Base-by-base conservation (phyloP, 1,284 basidiomycete genomes). In the Cryptococcus hybrid region DNA sequence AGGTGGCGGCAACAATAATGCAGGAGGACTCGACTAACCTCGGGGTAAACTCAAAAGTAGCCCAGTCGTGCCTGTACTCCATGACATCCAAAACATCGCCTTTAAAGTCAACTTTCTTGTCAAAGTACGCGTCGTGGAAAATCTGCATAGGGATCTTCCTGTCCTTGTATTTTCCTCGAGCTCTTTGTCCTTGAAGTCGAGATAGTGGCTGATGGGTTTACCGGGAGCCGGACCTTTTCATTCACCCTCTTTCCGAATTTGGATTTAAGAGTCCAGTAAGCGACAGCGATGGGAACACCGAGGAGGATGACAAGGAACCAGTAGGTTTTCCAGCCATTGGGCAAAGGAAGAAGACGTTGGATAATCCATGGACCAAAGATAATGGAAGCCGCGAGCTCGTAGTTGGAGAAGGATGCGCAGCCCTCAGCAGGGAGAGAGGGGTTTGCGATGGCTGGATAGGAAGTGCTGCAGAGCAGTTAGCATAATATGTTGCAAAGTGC, bases 111-210 rank as follows among this genome's bases (percentile, higher is more conserved):
- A 95, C 86, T 82, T 97, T 97, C 63, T 88, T 88, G 60, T 95
- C 93, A 79, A 99, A 98, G 82, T 90, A 99, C 62, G 92, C 90
- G 81, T 99, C 96, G 77, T 99, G 89, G 83, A 97, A 96, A 64
- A 90, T 80, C 80, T 99, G 93, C 88, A 97, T 96, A 51, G 94
- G 94, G 63, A 99, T 97, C 80, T 97, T 98, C 76, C 88, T 87
- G 76, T 68, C 76, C 66, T 85, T 85, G 52, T 85, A 79, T 69
- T 63, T 67, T 87, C 83, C 80, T 86, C 88, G 70, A 99, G 83
- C 61, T 86, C 86, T 1, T 81, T 77, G 80, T 97, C 92, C 67
- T 91, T 88, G 80, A 98, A 88, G 55, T 86, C 88, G 73, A 99
- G 88, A 78, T 99, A 99, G 68, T 89, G 84, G 69, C 89, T 88